A percentile compares a stretch with the other conserved stretches of the same genome.
phyloP scores from a whole-genome alignment of 768 basidiomycete genomes.

The Hypholoma fasciculare region DNA sequence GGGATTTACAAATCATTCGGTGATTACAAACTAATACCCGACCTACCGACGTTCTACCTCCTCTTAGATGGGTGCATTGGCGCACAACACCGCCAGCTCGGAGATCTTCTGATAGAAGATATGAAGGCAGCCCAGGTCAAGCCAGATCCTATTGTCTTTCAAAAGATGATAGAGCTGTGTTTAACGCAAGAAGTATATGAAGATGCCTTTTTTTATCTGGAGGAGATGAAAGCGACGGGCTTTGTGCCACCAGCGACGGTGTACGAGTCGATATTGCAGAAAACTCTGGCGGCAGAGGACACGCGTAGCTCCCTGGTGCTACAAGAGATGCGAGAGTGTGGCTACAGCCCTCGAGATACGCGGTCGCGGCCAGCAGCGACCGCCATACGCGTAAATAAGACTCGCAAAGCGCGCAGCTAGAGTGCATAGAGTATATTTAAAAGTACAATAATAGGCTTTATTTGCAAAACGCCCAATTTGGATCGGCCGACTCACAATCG shows the following conservation, averaged over 20 bases:
- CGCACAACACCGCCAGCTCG: slow-evolving; percentile 62
- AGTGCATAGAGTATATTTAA: neutral
- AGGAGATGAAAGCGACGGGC: slow-evolving; percentile 76
- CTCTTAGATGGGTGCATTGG: slow-evolving; percentile 66
- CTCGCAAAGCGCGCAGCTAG: neutral
- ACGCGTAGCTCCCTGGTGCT: slow-evolving; percentile 61
- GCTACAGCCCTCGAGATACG: slow-evolving; percentile 36
- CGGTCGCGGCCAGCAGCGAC: slow-evolving; percentile 9
- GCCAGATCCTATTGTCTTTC: slow-evolving; percentile 63
- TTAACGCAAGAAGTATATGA: slow-evolving; percentile 75
- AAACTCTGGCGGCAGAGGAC: slow-evolving; percentile 58
- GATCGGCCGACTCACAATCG: slow-evolving; percentile 18
- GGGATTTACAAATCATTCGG: slow-evolving; percentile 69
- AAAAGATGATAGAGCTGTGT: slow-evolving; percentile 66
- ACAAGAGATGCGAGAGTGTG: slow-evolving; percentile 69
- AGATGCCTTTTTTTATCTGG: slow-evolving; percentile 86
- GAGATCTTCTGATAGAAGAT: slow-evolving; percentile 65
- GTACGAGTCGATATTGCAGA: slow-evolving; percentile 62
- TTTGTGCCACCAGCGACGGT: slow-evolving; percentile 52
- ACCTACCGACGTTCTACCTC: slow-evolving; percentile 65
- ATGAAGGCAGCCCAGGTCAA: slow-evolving; percentile 58
- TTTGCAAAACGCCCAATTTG: neutral
- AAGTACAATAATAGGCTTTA: slow-evolving; percentile 4
- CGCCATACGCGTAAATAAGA: slow-evolving; percentile 1
- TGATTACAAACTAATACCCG: slow-evolving; percentile 56